Percentiles rank a stretch among this genome's conserved stretches.
Evolutionary conservation across 192 early-diverging fungal species (phyloP).

Genomic region (Entophlyctis luteolus): DNA sequence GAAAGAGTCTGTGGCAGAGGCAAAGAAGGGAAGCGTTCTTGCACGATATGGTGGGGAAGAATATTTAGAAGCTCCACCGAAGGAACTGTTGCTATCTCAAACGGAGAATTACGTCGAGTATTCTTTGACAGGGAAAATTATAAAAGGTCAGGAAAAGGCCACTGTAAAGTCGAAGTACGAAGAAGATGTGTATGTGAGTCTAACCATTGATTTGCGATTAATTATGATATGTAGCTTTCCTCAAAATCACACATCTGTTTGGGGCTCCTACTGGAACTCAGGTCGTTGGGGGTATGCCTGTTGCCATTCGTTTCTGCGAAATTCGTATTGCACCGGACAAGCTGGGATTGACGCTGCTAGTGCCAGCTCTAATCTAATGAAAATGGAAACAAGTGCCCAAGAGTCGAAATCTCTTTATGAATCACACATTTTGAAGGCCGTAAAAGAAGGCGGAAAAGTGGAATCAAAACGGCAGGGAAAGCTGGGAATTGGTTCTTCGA

Average conservation of each 20-base stretch:
- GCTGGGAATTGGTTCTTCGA: constrained; percentile 11
- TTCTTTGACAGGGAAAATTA: constrained; percentile 80
- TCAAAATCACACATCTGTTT: constrained; percentile 82
- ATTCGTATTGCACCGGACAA: constrained; percentile 86
- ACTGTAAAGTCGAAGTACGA: constrained; percentile 79
- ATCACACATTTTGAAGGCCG: constrained; percentile 32
- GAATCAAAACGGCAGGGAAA: constrained; percentile 18
- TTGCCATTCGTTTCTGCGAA: constrained; percentile 74
- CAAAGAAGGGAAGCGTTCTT: constrained; percentile 71
- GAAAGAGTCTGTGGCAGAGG: constrained; percentile 72
- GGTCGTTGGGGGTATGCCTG: constrained; percentile 96
- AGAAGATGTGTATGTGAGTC: constrained; percentile 70
- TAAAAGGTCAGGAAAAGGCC: constrained; percentile 80
- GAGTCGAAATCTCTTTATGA: constrained; percentile 31
- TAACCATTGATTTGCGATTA: not conserved
- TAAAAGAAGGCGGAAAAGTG: constrained; percentile 33
- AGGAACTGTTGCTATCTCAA: constrained; percentile 87
- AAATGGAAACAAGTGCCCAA: constrained; percentile 8
- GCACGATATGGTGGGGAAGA: constrained; percentile 92
- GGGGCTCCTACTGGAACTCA: constrained; percentile 94
- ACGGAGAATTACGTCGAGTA: constrained; percentile 96
- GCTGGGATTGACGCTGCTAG: constrained; percentile 69
- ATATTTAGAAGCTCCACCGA: constrained; percentile 83
- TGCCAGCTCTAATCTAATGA: constrained; percentile 36
- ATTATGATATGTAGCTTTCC: constrained; percentile 45